Percentiles rank a stretch among this genome's conserved stretches.
Conservation (phyloP, 2,329 filamentous ascomycete species). For the Aspergillus quadrilineatus region DNA sequence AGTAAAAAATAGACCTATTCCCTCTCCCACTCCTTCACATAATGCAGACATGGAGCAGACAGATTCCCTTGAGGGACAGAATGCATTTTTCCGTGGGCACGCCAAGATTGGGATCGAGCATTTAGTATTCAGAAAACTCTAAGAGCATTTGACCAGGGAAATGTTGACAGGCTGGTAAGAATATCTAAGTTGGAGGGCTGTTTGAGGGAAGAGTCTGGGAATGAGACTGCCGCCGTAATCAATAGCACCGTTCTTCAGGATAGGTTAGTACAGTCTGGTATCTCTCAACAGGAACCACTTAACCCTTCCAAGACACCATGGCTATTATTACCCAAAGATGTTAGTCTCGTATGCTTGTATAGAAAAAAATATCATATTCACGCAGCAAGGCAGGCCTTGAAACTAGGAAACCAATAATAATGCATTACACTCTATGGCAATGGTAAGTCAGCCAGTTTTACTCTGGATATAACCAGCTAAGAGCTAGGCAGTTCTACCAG, state of each 20-base stretch:
- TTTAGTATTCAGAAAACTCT: neutral
- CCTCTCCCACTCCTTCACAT: neutral
- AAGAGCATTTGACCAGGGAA: neutral
- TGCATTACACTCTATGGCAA: neutral
- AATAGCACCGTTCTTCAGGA: neutral
- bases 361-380: neutral
- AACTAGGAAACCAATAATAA: neutral
- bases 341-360: neutral
- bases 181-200: neutral
- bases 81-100: neutral
- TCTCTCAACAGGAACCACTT: neutral
- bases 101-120: neutral
- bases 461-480: neutral
- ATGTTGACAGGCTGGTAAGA: neutral
- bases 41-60: neutral
- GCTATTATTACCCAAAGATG: neutral
- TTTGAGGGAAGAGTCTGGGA: neutral
- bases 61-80: neutral
- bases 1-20: too few relatives aligned
- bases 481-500: neutral
- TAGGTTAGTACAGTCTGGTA: neutral
- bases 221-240: neutral
- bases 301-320: neutral
- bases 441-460: neutral
- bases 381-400: neutral